phyloP scores from a whole-genome alignment of 2,329 filamentous ascomycete genomes.

The Elsinoe fawcettii region DNA sequence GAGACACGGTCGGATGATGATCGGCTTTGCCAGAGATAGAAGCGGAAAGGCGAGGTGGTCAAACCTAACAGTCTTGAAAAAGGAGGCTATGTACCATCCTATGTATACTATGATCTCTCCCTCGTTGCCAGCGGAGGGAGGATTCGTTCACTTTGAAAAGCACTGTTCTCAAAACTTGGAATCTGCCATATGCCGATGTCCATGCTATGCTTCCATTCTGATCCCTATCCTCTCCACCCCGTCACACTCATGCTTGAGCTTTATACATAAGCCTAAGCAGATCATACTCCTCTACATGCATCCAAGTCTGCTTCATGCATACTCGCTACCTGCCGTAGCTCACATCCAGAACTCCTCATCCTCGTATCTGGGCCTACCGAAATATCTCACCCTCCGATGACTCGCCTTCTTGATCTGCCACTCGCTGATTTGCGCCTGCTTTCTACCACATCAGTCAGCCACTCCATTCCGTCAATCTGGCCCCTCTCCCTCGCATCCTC shows the following conservation, averaged over 20 bases:
- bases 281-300: too few relatives aligned
- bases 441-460: too few relatives aligned
- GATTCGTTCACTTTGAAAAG: neutral
- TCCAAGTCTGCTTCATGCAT: too few relatives aligned
- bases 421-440: too few relatives aligned
- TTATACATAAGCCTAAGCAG: neutral
- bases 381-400: neutral
- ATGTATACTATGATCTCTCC: constrained; percentile 9
- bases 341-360: neutral
- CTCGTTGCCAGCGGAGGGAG: neutral
- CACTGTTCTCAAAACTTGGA: neutral
- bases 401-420: neutral
- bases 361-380: neutral
- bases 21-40: neutral
- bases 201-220: neutral
- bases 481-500: too few relatives aligned
- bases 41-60: neutral
- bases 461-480: too few relatives aligned
- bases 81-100: constrained; percentile 11
- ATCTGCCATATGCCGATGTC: neutral
- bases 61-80: neutral
- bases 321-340: neutral
- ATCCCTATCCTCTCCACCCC: neutral
- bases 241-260: neutral
- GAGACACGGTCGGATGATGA: neutral